phyloP scores from a whole-genome alignment of 106 monocot genomes.

The Dioscorea dumetorum region DNA sequence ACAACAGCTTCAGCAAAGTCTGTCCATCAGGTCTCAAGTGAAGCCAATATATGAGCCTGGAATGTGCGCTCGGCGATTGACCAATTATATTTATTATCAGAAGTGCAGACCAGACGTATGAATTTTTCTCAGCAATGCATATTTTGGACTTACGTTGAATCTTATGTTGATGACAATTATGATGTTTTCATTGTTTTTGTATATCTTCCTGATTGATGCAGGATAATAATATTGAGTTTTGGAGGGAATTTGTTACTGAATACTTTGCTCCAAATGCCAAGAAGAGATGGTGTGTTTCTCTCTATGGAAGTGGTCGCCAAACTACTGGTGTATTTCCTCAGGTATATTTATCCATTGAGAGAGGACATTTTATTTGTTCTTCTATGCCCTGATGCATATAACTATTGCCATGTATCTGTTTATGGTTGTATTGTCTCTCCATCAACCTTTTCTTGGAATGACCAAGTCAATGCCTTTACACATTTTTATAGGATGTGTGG shows the following conservation, averaged over 20 bases:
- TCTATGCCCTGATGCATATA: too few species aligned
- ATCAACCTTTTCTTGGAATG: too few species aligned
- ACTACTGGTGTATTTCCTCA: slow-evolving; percentile 80
- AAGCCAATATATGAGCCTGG: too few species aligned
- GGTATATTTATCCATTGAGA: slow-evolving; percentile 17
- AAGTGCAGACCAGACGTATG: slow-evolving; percentile 79
- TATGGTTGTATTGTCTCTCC: too few species aligned
- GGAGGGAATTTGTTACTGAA: slow-evolving; percentile 67
- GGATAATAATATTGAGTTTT: slow-evolving; percentile 92
- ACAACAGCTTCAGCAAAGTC: slow-evolving; percentile 31
- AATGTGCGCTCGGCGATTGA: slow-evolving; percentile 69
- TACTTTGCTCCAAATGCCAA: slow-evolving; percentile 74
- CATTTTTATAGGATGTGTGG: slow-evolving; percentile 76
- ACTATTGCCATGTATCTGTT: too few species aligned
- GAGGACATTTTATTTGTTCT: too few species aligned
- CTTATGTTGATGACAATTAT: background rate
- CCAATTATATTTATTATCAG: slow-evolving; percentile 89
- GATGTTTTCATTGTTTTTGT: background rate
- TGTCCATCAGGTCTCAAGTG: slow-evolving; percentile 25
- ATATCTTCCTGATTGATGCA: slow-evolving; percentile 9
- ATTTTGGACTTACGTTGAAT: background rate
- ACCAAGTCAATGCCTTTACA: background rate
- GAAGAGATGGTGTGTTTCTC: slow-evolving; percentile 84
- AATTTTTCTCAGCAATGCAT: background rate
- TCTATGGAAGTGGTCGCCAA: slow-evolving; percentile 70